Percentiles rank a stretch among this genome's conserved stretches.
Evolutionary conservation across 805 yeast genomes (phyloP).

Genomic region (Schwanniomyces yamadae): DNA sequence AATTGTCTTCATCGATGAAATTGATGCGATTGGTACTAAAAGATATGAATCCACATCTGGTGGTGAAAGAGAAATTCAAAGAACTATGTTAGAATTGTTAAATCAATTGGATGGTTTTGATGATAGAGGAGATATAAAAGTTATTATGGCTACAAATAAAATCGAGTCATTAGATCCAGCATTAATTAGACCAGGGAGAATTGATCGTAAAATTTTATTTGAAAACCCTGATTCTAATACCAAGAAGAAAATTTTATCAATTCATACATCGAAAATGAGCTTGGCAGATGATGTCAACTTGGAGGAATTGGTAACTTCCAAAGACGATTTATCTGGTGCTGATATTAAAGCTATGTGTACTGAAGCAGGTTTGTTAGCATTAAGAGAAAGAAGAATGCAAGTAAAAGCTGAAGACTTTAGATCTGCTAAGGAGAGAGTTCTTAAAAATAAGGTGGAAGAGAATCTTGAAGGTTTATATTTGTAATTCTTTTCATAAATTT

Average conservation of each 20-base stretch:
- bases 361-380: constrained; percentile 92
- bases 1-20: constrained; percentile 97
- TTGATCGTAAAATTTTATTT: constrained; percentile 91
- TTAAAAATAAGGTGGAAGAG: constrained; percentile 96
- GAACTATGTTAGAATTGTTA: constrained; percentile 94
- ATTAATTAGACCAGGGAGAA: constrained; percentile 93
- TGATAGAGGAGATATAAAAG: constrained; percentile 95
- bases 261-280: constrained; percentile 93
- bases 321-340: constrained; percentile 95
- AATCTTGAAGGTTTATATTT: constrained; percentile 90
- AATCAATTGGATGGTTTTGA: constrained; percentile 97
- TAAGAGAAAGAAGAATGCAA: constrained; percentile 97
- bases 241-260: constrained; percentile 86
- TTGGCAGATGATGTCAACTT: constrained; percentile 83
- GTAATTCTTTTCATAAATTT: constrained; percentile 25
- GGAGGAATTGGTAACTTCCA: constrained; percentile 83
- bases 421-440: constrained; percentile 89
- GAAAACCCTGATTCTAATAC: constrained; percentile 94
- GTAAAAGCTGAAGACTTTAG: constrained; percentile 92
- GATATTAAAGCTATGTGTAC: constrained; percentile 97
- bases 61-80: constrained; percentile 95
- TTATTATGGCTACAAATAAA: constrained; percentile 96
- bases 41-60: constrained; percentile 96
- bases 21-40: constrained; percentile 98
- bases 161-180: constrained; percentile 95